Base-by-base conservation (phyloP, 2,329 filamentous ascomycete genomes). In the Didymella glomerata region DNA sequence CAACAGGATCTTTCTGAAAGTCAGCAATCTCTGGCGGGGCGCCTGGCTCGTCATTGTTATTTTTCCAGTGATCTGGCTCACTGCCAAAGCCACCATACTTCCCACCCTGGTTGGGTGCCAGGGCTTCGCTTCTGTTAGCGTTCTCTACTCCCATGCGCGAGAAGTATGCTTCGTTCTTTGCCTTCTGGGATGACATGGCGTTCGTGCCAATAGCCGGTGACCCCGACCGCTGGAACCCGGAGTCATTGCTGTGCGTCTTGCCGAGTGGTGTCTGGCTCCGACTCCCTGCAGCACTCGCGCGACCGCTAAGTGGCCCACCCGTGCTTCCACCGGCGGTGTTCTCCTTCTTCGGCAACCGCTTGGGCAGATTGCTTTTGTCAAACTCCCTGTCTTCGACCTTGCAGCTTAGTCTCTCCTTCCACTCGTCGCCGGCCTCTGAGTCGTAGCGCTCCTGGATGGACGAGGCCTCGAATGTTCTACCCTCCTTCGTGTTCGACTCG, bases 71-170 rank as follows among this genome's bases (percentile, higher is more conserved):
- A 53, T 82, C 83, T 25, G 90, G 86, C 48, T 88, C 88, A 74
- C 89, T 96, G 34, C 95, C 95, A 76, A 99, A 99, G 0, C 95
- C 95, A 11, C 82, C 85, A 74, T 92, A 99, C 78, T 96, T 97
- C 11, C 95, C 95, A 60, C 95, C 95, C 76, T 97, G 94, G 61
- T 84, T 94, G 0, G 95, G 95, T 28, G 92, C 90, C 51, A 98
- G 69, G 68, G 86, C 83, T 0, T 89, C 92, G 7, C 91, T 83
- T 60, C 95, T 83, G 38, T 83, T 81, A 5, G 93, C 91, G 75
- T 99, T 99, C 61, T 92, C 91, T 25, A 86, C 86, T 4, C 94
- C 94, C 76, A 97, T 85, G 36, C 85, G 86, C 44, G 93, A 90
- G 80, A 99, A 98, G 79, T 96, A 98, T 66, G 89, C 88, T 76